A percentile compares a stretch with the other conserved stretches of the same genome.
Conservation (phyloP, 2,329 filamentous ascomycete genomes). For the Monosporascus sp. region DNA sequence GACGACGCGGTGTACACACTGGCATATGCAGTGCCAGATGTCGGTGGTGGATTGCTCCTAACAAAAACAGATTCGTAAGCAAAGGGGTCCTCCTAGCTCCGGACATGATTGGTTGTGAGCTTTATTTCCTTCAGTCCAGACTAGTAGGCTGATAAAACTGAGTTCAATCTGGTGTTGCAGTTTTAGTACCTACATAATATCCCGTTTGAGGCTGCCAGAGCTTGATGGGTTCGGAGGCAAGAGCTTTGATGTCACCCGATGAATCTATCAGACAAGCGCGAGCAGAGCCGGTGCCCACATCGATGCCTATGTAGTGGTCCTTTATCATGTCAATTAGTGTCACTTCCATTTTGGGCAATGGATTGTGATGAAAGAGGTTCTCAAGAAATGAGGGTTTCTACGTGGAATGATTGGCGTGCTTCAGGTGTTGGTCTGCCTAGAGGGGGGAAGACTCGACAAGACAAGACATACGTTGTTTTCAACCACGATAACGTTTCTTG, state of each 20-base stretch:
- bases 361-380: constrained; percentile 1
- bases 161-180: not conserved
- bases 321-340: constrained; percentile 25
- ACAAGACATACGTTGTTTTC: not conserved
- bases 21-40: constrained; percentile 94
- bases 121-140: too few relatives aligned
- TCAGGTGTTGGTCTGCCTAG: too few relatives aligned
- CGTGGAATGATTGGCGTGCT: not conserved
- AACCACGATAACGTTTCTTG: constrained; percentile 1
- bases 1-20: constrained; percentile 77
- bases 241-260: constrained; percentile 76
- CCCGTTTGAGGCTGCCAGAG: constrained; percentile 73
- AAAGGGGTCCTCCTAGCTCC: not conserved
- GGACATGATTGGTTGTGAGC: constrained; percentile 1
- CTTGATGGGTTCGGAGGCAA: constrained; percentile 71
- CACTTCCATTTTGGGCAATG: not conserved
- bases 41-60: constrained; percentile 96
- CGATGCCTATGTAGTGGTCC: constrained; percentile 74
- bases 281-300: constrained; percentile 93
- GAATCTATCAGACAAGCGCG: constrained; percentile 93
- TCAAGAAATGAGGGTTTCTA: not conserved
- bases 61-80: not conserved
- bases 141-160: not conserved
- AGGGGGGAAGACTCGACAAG: not conserved
- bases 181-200: constrained; percentile 57